These are phyloP conservation scores for Zopfia rhizophila DNA, from an alignment of 2,329 filamentous ascomycete species.

Conservation along the genomic window DNA sequence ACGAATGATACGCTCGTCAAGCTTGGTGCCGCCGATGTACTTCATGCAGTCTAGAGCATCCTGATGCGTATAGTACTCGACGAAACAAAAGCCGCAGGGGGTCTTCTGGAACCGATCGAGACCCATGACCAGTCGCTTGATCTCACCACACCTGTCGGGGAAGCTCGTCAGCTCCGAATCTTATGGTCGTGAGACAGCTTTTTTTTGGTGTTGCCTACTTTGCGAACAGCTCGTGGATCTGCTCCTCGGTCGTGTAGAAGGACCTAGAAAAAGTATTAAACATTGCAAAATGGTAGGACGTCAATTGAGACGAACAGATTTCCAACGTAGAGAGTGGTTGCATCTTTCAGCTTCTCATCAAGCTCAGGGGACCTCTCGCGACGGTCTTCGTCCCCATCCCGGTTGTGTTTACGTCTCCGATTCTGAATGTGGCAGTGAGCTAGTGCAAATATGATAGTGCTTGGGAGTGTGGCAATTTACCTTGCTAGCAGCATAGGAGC, in stretches of 20 bases:
- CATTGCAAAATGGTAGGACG: constrained; percentile 16
- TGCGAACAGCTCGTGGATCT: constrained; percentile 95
- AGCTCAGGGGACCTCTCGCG: constrained; percentile 64
- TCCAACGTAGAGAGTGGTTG: constrained; percentile 96
- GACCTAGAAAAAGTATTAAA: constrained; percentile 69
- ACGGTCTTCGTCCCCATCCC: constrained; percentile 68
- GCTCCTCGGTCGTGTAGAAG: constrained; percentile 98
- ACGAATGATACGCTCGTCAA: constrained; percentile 95
- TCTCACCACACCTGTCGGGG: constrained; percentile 78
- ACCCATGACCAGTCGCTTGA: constrained; percentile 98
- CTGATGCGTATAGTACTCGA: constrained; percentile 98
- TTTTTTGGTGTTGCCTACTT: constrained; percentile 65
- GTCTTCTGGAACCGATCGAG: constrained; percentile 97
- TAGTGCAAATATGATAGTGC: constrained; percentile 13
- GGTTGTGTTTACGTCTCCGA: constrained; percentile 74
- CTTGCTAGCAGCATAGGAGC: constrained; percentile 88
- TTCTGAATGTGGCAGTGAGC: constrained; percentile 62
- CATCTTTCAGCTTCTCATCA: constrained; percentile 83
- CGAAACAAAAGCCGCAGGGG: constrained; percentile 98
- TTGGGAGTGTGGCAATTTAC: constrained; percentile 61
- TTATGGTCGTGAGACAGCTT: not conserved
- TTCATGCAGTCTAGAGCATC: constrained; percentile 98
- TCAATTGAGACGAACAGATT: constrained; percentile 72
- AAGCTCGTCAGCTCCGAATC: not conserved
- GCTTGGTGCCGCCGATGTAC: constrained; percentile 96